Evolutionary conservation across 2,329 filamentous ascomycete species (phyloP).

Genomic region (Drechmeria coniospora): DNA sequence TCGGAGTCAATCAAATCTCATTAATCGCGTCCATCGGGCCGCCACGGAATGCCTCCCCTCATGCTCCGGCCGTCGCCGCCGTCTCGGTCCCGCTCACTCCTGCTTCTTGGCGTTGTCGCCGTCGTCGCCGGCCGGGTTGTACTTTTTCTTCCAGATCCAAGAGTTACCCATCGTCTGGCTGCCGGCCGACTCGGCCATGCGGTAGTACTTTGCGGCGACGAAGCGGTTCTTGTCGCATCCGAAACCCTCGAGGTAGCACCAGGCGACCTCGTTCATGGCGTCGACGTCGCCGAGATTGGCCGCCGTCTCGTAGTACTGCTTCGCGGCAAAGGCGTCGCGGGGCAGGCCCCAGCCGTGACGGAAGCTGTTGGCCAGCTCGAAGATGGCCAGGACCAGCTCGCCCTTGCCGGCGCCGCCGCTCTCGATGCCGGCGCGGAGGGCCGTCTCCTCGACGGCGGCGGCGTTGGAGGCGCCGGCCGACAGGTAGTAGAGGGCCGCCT

Average conservation of each 20-base stretch:
- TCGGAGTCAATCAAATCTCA: too few relatives aligned
- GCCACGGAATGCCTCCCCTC: too few relatives aligned
- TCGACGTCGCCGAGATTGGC: constrained; percentile 92
- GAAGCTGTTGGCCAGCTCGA: constrained; percentile 86
- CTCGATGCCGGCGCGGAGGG: constrained; percentile 73
- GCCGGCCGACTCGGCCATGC: constrained; percentile 75
- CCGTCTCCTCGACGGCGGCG: constrained; percentile 70
- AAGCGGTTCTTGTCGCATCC: constrained; percentile 91
- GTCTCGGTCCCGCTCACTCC: too few relatives aligned
- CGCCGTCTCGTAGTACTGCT: constrained; percentile 93
- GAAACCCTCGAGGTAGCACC: constrained; percentile 95
- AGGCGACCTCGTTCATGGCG: constrained; percentile 92
- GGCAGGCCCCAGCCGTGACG: constrained; percentile 86
- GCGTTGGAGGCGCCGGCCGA: constrained; percentile 82
- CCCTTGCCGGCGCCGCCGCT: constrained; percentile 92
- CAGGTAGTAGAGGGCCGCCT: constrained; percentile 66
- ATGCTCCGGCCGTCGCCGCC: too few relatives aligned
- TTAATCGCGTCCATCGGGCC: too few relatives aligned
- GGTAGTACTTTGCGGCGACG: constrained; percentile 77
- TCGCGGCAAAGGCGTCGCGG: constrained; percentile 73
- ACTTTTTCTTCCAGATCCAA: constrained; percentile 99
- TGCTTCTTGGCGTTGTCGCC: too few relatives aligned
- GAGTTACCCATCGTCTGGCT: constrained; percentile 86
- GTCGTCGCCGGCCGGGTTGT: constrained; percentile 40
- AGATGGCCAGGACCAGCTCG: constrained; percentile 90